Conservation (phyloP, 2,329 filamentous ascomycete genomes). For the Phialophora macrospora region DNA sequence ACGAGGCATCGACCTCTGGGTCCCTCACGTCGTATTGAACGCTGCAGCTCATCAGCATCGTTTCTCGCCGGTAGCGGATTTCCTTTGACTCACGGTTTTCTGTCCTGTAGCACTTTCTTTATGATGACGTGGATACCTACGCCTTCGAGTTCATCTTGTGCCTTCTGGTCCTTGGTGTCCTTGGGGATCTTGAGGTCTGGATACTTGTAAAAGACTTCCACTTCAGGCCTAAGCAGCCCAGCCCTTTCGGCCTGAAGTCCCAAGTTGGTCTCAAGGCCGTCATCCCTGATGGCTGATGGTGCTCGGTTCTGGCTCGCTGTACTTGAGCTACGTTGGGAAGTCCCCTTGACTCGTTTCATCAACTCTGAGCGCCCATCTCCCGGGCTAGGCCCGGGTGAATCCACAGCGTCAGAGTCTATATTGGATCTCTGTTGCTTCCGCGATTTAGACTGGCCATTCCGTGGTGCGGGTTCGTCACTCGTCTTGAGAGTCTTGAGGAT, state of each 20-base stretch:
- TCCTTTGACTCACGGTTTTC: constrained; percentile 61
- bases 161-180: constrained; percentile 52
- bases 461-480: constrained; percentile 52
- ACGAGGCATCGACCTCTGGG: constrained; percentile 35
- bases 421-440: constrained; percentile 49
- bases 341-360: constrained; percentile 51
- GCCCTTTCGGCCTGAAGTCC: constrained; percentile 52
- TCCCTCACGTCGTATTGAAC: constrained; percentile 37
- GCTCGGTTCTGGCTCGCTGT: constrained; percentile 38
- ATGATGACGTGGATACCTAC: constrained; percentile 76
- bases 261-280: constrained; percentile 47
- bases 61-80: constrained; percentile 7
- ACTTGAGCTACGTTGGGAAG: constrained; percentile 47
- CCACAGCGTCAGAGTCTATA: constrained; percentile 51
- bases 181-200: constrained; percentile 37
- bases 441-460: constrained; percentile 50
- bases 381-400: constrained; percentile 53
- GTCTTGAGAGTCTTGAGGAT: constrained; percentile 56
- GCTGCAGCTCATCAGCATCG: constrained; percentile 26
- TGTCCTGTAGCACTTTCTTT: constrained; percentile 74
- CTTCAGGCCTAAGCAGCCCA: constrained; percentile 52
- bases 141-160: constrained; percentile 54
- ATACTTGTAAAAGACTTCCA: constrained; percentile 58
- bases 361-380: constrained; percentile 48
- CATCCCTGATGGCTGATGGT: constrained; percentile 49